Base-by-base conservation (phyloP, 129 eudicot genomes). In the Lactuca sativa region DNA sequence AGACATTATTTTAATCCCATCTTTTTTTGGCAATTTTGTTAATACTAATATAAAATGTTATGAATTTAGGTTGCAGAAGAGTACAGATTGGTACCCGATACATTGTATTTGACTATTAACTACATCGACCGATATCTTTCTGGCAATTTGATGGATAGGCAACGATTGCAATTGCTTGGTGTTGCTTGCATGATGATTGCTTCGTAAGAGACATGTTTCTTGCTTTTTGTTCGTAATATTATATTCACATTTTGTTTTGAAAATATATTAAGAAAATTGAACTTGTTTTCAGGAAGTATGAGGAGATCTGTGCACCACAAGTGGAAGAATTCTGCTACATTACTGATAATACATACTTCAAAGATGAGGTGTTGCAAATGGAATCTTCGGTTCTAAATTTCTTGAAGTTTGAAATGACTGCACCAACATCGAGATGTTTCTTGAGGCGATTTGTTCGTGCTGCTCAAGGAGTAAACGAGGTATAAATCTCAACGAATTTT, bases 171-270 rank as follows among this genome's bases (percentile, higher is more conserved):
- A 41, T 74, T 93, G 80, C 95, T 93, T 62, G 99, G 99, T 62
- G 95, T 93, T 33, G 92, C 99, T 0, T 90, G 92, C 81, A 93
- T 93, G 99, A 90, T 93, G 97, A 90, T 93, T 56, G 99, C 99
- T 37, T 80, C 97, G 99, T 93, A 93, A 85, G 95, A 3, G 1
- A 53, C 43, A n/a, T 63, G 15, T 43, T 33, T 10, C 36, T 17
- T 38, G 40, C 3, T 41, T 0, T 51, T 9, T 59, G 1, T 34
- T 51, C 13, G 38, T 64, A 33, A 53, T 25, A 43, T 49, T 58
- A 40, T 69, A 1, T 60, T 64, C 41, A 16, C 3, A 54, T 31
- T 69, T 17, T 62, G 53, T 54, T 15, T 31, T 7, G 70, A 51
- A 59, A 49, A 55, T 21, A 25, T 67, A 7, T 25, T 25, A 41